These are phyloP conservation scores for Pyrenophora seminiperda DNA, from an alignment of 2,329 filamentous ascomycete genomes.

Conservation along the genomic window DNA sequence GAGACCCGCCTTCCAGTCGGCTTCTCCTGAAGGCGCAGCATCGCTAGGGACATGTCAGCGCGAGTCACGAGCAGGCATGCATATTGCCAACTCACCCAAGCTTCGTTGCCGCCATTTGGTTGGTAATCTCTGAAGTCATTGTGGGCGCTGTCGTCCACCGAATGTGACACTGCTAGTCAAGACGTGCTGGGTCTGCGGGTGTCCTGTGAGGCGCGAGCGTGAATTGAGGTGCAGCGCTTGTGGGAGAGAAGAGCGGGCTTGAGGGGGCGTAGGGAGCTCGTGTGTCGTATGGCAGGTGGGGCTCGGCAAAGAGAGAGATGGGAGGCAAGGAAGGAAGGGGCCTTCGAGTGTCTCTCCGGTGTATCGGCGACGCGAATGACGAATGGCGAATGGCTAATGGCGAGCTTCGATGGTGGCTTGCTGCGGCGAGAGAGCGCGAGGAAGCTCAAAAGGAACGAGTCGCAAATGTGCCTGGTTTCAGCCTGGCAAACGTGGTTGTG, in stretches of 20 bases:
- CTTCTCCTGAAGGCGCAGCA: conserved; percentile 52
- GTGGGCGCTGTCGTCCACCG: conserved; percentile 28
- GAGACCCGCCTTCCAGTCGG: conserved; percentile 76
- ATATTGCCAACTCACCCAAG: conserved; percentile 49
- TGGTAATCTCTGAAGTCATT: conserved; percentile 59
- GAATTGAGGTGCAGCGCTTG: conserved; percentile 26
- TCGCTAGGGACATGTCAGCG: conserved; percentile 50
- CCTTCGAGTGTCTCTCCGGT: conserved; percentile 16
- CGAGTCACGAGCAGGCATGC: conserved; percentile 1
- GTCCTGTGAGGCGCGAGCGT: conserved; percentile 14
- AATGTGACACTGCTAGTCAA: conserved; percentile 24
- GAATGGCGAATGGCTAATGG: too few relatives aligned
- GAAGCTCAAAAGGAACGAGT: conserved; percentile 9
- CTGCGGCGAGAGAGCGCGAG: conserved; percentile 18
- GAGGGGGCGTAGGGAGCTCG: conserved; percentile 19
- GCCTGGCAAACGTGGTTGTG: conserved; percentile 13
- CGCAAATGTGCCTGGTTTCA: conserved; percentile 14
- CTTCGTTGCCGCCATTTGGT: conserved; percentile 62
- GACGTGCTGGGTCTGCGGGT: conserved; percentile 19
- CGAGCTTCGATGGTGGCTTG: conserved; percentile 5
- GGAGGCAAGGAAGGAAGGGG: conserved; percentile 6
- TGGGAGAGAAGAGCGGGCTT: conserved; percentile 22
- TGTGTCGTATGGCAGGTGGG: conserved; percentile 20
- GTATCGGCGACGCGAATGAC: conserved; percentile 19
- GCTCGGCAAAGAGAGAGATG: conserved; percentile 17